These are phyloP conservation scores for Cardiospermum halicacabum DNA, from an alignment of 345 rosid species.

Conservation along the genomic window DNA sequence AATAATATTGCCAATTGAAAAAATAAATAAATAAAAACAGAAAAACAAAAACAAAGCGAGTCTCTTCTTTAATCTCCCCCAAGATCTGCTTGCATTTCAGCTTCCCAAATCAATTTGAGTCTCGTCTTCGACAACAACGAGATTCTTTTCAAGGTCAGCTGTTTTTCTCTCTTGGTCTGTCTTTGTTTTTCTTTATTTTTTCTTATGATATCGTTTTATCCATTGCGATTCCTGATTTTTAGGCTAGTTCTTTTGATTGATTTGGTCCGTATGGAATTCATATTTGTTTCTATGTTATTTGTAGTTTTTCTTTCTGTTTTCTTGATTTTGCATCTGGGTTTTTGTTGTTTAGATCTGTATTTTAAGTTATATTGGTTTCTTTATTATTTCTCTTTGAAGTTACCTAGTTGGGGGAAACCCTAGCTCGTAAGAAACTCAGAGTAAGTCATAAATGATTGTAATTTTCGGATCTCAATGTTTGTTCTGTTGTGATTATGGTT, in stretches of 20 bases:
- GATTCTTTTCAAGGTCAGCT: conserved; percentile 20
- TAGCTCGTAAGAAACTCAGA: conserved; percentile 8
- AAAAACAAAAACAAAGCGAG: not conserved
- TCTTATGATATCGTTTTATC: not conserved
- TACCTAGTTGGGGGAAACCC: conserved; percentile 7
- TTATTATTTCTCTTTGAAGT: not conserved
- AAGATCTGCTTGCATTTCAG: conserved; percentile 17
- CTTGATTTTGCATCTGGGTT: not conserved
- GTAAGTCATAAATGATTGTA: not conserved
- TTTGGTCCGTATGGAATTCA: not conserved
- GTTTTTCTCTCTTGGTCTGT: too few species aligned
- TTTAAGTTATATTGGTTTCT: not conserved
- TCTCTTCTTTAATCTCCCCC: not conserved
- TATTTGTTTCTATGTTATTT: not conserved
- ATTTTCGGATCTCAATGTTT: not conserved
- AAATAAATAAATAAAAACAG: not conserved
- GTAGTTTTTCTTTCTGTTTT: not conserved
- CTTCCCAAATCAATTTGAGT: conserved; percentile 6
- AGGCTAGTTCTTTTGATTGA: not conserved
- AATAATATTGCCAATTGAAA: not conserved
- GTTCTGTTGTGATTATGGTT: not conserved
- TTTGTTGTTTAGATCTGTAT: conserved; percentile 18
- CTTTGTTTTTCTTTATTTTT: not conserved
- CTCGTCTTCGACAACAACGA: not conserved
- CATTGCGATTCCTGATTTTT: not conserved